Evolutionary conservation across 305 asterid species (phyloP).

Genomic region (Fraxinus nigra): DNA sequence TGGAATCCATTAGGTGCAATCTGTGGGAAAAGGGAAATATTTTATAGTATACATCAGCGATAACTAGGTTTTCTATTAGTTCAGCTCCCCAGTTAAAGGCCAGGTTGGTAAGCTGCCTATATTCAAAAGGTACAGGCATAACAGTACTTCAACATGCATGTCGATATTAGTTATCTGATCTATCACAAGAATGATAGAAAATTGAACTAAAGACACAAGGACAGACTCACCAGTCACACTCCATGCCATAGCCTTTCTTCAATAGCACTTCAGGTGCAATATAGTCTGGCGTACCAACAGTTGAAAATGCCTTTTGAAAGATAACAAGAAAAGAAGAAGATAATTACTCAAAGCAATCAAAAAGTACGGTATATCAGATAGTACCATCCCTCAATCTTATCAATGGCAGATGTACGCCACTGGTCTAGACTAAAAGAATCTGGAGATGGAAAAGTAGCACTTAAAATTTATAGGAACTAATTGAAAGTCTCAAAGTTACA

Average conservation of each 20-base stretch:
- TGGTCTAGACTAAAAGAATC: background rate
- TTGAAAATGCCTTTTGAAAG: conserved; percentile 27
- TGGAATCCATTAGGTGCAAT: background rate
- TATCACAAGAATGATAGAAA: background rate
- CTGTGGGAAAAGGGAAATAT: background rate
- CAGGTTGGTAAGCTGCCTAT: background rate
- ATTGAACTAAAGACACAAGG: background rate
- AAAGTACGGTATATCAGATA: background rate
- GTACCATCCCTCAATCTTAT: background rate
- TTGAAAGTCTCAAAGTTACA: background rate
- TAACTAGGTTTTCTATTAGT: background rate
- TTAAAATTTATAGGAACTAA: background rate
- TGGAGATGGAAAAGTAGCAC: background rate
- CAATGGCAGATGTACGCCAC: background rate
- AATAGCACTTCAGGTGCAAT: conserved; percentile 30
- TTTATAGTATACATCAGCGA: background rate
- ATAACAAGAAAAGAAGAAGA: background rate
- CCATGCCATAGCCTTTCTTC: conserved; percentile 35
- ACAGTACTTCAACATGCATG: background rate
- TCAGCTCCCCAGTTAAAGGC: background rate
- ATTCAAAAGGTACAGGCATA: background rate
- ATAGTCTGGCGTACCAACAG: conserved; percentile 33
- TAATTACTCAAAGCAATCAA: background rate
- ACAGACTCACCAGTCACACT: conserved; percentile 28
- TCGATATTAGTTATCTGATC: background rate